Evolutionary conservation across 2,329 filamentous ascomycete genomes (phyloP).

Genomic region (Aspergillus sp.): DNA sequence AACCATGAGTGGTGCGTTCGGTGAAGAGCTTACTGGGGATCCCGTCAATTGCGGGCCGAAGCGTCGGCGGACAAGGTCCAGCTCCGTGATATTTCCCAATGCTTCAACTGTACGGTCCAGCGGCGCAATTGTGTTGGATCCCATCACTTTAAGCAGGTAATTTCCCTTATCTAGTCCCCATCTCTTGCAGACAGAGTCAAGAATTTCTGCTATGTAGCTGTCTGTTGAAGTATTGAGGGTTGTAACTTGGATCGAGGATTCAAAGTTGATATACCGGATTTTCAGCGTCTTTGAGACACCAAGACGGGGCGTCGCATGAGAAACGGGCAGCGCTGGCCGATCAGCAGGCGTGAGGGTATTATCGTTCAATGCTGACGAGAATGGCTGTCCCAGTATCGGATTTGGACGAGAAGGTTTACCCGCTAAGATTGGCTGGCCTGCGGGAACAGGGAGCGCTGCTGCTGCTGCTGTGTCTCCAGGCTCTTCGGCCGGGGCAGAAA

Average conservation of each 20-base stretch:
- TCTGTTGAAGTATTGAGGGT: constrained; percentile 61
- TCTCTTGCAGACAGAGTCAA: constrained; percentile 62
- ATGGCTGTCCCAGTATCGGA: constrained; percentile 47
- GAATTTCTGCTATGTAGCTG: constrained; percentile 67
- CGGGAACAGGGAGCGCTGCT: constrained; percentile 22
- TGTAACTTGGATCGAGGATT: constrained; percentile 55
- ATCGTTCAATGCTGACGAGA: constrained; percentile 47
- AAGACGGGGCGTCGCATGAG: constrained; percentile 54
- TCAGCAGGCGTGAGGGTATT: constrained; percentile 48
- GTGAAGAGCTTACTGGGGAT: constrained; percentile 61
- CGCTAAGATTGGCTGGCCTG: constrained; percentile 21
- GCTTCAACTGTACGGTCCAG: constrained; percentile 66
- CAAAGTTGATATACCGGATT: constrained; percentile 61
- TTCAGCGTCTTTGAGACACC: constrained; percentile 59
- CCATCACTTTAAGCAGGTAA: constrained; percentile 62
- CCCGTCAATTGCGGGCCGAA: constrained; percentile 60
- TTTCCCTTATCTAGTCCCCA: constrained; percentile 65
- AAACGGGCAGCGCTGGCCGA: constrained; percentile 43
- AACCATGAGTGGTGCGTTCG: constrained; percentile 64
- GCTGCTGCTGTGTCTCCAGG: constrained; percentile 25
- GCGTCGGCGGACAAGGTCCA: constrained; percentile 62
- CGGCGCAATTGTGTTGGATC: constrained; percentile 63
- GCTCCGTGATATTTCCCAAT: constrained; percentile 58
- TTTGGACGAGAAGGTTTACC: constrained; percentile 35
- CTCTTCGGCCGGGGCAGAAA: constrained; percentile 31